Base-by-base conservation (phyloP, 2,329 filamentous ascomycete genomes). In the Metarhizium humberi region DNA sequence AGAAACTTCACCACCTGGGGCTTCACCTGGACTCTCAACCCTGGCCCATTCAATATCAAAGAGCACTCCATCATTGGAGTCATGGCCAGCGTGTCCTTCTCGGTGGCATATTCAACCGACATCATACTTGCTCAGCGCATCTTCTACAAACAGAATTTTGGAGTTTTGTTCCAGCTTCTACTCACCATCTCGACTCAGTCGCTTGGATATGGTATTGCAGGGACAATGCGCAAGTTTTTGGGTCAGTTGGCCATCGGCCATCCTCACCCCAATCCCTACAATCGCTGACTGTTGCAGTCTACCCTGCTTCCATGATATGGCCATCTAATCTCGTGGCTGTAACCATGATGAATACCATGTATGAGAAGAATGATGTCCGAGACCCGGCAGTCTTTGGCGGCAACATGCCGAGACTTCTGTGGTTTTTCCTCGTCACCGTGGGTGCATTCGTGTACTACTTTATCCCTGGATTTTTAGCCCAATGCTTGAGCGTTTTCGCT, bases 281-380 rank as follows among this genome's bases (percentile, higher is more conserved):
- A 1, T 2, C 5, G n/a, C n/a, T 25, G 29, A 13, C 16, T 8
- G n/a, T 45, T 45, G 6, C 54, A 80, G 78, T 82, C 11, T 83
- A 84, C 60, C 82, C 81, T 3, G 83, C 85, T 0, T 81, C 86
- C 10, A 88, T 90, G 84, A 88, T 90, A 56, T 90, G 86, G 86
- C 87, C 87, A 0, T 77, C 75, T 2, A 86, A 82, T 51, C 73
- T 90, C 29, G 84, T 86, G 53, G 79, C 80, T 5, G 80, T 86
- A 7, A 80, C 84, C 0, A 70, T 90, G 40, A 85, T 90, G 73
- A 85, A 85, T 61, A 84, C 86, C 57, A 84, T 91, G 74, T 87
- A 91, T 64, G 86, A 90, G 59, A 70, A 70, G 30, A 76, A 78
- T 40, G 72, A 78, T 16, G 63, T 69, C 14, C 71, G 69, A 2